A percentile compares a stretch with the other conserved stretches of the same genome.
phyloP scores from a whole-genome alignment of 768 basidiomycete genomes.

The Pleurotus salmoneostramineus region DNA sequence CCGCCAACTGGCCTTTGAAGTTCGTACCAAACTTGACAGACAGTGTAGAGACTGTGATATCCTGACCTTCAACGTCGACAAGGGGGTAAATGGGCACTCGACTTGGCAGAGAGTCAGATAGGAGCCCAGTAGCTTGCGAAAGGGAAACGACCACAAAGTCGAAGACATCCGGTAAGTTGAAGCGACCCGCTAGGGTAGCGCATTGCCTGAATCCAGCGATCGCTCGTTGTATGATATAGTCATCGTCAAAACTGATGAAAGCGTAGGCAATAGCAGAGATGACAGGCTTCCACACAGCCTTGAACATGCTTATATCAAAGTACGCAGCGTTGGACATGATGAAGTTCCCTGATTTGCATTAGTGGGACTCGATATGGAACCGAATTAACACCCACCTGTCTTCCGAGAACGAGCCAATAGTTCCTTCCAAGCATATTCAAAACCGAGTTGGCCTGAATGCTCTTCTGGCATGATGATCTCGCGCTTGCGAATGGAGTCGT shows the following conservation, averaged over 20 bases:
- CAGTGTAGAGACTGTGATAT: constrained; percentile 85
- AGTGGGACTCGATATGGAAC: constrained; percentile 6
- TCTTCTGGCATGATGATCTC: constrained; percentile 99
- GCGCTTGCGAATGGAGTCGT: constrained; percentile 88
- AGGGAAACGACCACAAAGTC: constrained; percentile 94
- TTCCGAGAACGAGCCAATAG: constrained; percentile 76
- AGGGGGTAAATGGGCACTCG: constrained; percentile 83
- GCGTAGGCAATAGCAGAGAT: constrained; percentile 95
- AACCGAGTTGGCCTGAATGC: constrained; percentile 92
- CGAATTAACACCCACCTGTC: constrained; percentile 51
- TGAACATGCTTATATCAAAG: constrained; percentile 95
- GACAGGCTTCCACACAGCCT: constrained; percentile 85
- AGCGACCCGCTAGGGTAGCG: constrained; percentile 87
- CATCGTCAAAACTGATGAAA: constrained; percentile 94
- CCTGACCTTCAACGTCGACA: constrained; percentile 86
- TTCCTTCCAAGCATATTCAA: constrained; percentile 99
- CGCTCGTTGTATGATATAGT: constrained; percentile 91
- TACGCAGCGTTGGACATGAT: constrained; percentile 74
- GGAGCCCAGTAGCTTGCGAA: constrained; percentile 85
- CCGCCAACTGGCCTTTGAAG: constrained; percentile 92
- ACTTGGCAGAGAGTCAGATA: constrained; percentile 67
- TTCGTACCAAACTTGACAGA: constrained; percentile 94
- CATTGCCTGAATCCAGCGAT: constrained; percentile 97
- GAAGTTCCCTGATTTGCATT: constrained; percentile 44
- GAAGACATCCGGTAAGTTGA: constrained; percentile 90